Conservation (phyloP, 768 basidiomycete species). For the Clitopilus passeckerianus region DNA sequence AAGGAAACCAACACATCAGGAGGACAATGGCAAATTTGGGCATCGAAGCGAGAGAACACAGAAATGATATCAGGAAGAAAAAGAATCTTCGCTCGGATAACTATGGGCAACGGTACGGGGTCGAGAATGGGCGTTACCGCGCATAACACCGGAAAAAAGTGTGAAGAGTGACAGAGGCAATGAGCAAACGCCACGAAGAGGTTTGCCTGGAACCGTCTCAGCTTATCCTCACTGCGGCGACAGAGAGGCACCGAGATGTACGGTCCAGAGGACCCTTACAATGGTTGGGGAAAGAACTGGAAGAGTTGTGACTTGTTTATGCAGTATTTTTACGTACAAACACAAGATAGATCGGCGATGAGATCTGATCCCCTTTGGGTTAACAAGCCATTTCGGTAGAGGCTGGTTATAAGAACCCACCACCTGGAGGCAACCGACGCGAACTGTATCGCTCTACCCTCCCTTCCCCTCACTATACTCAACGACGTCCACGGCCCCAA, state of each 20-base stretch:
- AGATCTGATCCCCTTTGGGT: not conserved
- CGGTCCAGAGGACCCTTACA: not conserved
- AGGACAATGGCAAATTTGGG: not conserved
- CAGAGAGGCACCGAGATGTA: slow-evolving; percentile 1
- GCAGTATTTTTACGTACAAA: not conserved
- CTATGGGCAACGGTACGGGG: not conserved
- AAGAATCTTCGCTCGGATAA: not conserved
- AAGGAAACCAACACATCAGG: not conserved
- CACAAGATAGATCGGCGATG: not conserved
- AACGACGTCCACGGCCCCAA: not conserved
- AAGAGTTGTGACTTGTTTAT: not conserved
- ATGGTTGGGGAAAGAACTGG: not conserved
- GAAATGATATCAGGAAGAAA: not conserved
- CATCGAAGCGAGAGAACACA: not conserved
- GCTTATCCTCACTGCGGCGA: not conserved
- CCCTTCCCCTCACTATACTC: not conserved
- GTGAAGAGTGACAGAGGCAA: not conserved
- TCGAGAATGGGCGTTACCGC: not conserved
- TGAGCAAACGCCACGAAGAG: too few relatives aligned
- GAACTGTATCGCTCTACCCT: not conserved
- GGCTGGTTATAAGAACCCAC: not conserved
- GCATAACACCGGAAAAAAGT: not conserved
- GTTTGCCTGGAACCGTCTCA: too few relatives aligned
- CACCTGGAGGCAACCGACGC: not conserved
- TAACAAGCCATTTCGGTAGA: not conserved